Evolutionary conservation across 768 basidiomycete genomes (phyloP).

Genomic region (Coprinopsis marcescibilis): DNA sequence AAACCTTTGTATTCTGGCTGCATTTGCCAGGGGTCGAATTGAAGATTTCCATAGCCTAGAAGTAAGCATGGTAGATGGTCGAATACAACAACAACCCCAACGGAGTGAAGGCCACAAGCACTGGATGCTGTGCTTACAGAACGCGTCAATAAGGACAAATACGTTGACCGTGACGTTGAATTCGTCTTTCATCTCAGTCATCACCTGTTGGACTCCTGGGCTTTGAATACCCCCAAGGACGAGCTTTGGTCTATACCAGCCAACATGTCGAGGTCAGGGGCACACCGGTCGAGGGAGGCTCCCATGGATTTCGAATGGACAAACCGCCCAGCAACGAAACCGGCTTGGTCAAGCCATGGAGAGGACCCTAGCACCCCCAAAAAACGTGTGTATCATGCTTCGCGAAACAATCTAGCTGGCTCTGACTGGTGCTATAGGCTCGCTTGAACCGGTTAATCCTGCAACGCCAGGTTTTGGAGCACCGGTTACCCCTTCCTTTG

Average conservation of each 20-base stretch:
- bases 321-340: conserved; percentile 50
- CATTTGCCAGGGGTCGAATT: conserved; percentile 6
- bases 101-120: conserved; percentile 5
- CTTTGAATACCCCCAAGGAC: conserved; percentile 3
- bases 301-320: conserved; percentile 92
- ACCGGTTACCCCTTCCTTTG: conserved; percentile 49
- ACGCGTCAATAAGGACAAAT: conserved; percentile 32
- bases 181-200: not conserved
- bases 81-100: conserved; percentile 25
- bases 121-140: conserved; percentile 4
- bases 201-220: not conserved
- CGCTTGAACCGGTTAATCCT: conserved; percentile 37
- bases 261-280: conserved; percentile 15
- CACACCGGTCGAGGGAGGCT: conserved; percentile 62
- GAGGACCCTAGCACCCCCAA: conserved; percentile 50
- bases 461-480: conserved; percentile 33
- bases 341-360: conserved; percentile 46
- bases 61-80: conserved; percentile 18
- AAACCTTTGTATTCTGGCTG: conserved; percentile 32
- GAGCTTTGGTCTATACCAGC: not conserved
- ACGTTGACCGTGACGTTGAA: not conserved
- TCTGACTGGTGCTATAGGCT: conserved; percentile 21
- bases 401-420: not conserved
- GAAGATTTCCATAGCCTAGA: conserved; percentile 17
- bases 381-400: conserved; percentile 51